These are phyloP conservation scores for Gardenia jasminoides DNA, from an alignment of 257 asterid genomes.

Conservation along the genomic window DNA sequence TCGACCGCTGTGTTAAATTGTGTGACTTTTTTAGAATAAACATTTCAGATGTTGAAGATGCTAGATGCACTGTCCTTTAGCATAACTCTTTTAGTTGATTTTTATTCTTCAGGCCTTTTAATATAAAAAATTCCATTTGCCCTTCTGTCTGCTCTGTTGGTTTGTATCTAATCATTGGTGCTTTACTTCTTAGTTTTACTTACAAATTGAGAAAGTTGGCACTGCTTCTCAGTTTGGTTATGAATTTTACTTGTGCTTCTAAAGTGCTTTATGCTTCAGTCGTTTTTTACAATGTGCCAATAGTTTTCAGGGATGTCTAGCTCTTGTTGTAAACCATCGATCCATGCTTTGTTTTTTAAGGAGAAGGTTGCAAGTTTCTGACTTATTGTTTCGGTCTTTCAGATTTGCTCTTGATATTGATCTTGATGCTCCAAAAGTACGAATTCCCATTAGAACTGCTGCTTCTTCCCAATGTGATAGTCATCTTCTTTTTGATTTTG, in stretches of 20 bases:
- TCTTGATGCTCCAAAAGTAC: constrained; percentile 98
- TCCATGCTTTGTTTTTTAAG: not conserved
- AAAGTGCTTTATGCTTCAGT: not conserved
- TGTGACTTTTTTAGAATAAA: not conserved
- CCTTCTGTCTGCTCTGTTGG: not conserved
- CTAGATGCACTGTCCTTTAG: not conserved
- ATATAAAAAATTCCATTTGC: not conserved
- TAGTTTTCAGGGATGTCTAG: not conserved
- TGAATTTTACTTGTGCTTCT: not conserved
- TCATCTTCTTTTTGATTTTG: constrained; percentile 88
- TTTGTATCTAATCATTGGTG: not conserved
- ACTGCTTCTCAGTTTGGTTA: not conserved
- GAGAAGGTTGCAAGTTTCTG: not conserved
- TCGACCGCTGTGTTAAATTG: not conserved
- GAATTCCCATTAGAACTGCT: constrained; percentile 71
- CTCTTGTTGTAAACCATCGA: not conserved
- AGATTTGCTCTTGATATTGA: constrained; percentile 99
- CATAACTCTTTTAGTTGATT: not conserved
- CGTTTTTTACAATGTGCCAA: not conserved
- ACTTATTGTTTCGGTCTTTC: constrained; percentile 10
- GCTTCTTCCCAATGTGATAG: constrained; percentile 53
- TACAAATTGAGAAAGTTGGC: not conserved
- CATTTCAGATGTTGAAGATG: not conserved
- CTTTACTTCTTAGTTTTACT: not conserved
- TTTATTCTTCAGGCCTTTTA: not conserved